Conservation (phyloP, 2,329 filamentous ascomycete genomes). For the Xylariaceae sp. region DNA sequence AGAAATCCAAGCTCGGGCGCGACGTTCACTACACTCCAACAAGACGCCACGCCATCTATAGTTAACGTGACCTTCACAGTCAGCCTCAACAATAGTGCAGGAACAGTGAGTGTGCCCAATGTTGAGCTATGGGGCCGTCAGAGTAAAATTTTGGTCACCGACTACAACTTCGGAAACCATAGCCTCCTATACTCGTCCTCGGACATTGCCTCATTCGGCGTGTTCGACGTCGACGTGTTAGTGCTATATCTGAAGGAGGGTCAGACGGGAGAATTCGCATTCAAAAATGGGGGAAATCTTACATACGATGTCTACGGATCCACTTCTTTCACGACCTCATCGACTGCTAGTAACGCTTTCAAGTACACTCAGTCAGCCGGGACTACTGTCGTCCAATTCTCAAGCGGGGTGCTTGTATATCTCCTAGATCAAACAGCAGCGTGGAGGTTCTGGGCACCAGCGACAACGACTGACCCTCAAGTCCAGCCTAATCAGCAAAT, state of each 20-base stretch:
- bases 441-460: background rate
- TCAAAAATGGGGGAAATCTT: background rate
- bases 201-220: background rate
- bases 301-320: background rate
- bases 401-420: background rate
- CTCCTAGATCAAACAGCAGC: background rate
- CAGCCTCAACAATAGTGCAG: background rate
- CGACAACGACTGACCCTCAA: background rate
- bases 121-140: conserved; percentile 1
- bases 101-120: background rate
- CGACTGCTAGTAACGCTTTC: no score
- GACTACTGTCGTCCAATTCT: background rate
- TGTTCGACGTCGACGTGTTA: background rate
- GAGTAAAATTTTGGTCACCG: conserved; percentile 1
- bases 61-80: background rate
- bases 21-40: background rate
- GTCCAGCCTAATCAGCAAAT: background rate
- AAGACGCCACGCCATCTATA: background rate
- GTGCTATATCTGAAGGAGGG: conserved; percentile 1
- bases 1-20: background rate
- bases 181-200: background rate
- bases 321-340: background rate
- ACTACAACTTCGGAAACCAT: background rate
- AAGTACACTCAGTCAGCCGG: background rate
- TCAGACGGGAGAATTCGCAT: conserved; percentile 1